phyloP scores from a whole-genome alignment of 2,329 filamentous ascomycete species.

The Septoria petroselini region DNA sequence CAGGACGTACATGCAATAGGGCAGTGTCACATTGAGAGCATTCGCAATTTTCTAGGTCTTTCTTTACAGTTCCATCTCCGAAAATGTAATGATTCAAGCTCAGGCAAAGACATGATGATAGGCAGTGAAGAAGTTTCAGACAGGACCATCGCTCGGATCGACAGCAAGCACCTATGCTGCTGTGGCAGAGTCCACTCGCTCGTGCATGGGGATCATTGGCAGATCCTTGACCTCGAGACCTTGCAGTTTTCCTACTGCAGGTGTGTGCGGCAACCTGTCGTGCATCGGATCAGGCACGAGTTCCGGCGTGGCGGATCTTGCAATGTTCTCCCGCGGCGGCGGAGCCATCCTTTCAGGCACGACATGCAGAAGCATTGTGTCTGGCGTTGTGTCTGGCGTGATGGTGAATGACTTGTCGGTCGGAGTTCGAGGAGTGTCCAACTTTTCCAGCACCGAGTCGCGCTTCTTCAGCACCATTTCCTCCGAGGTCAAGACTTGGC shows the following conservation, averaged over 20 bases:
- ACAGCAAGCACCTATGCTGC: slow-evolving; percentile 13
- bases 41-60: too few species aligned
- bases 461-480: slow-evolving; percentile 36
- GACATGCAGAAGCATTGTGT: slow-evolving; percentile 36
- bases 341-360: slow-evolving; percentile 10
- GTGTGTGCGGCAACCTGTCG: slow-evolving; percentile 26
- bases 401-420: slow-evolving; percentile 25
- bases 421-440: slow-evolving; percentile 35
- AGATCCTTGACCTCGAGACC: slow-evolving; percentile 35
- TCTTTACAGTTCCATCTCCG: too few species aligned
- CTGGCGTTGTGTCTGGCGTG: slow-evolving; percentile 33
- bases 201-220: slow-evolving; percentile 36
- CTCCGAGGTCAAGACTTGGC: slow-evolving; percentile 42
- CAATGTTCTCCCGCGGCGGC: slow-evolving; percentile 23
- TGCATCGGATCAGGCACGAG: slow-evolving; percentile 40
- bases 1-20: too few species aligned
- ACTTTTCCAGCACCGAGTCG: slow-evolving; percentile 37
- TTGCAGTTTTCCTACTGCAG: slow-evolving; percentile 18
- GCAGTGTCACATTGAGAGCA: too few species aligned
- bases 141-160: neutral
- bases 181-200: slow-evolving; percentile 34
- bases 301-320: slow-evolving; percentile 36
- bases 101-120: neutral
- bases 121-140: neutral
- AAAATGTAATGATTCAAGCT: too few species aligned